These are phyloP conservation scores for Naematelia encephala DNA, from an alignment of 768 basidiomycete species.

Conservation along the genomic window DNA sequence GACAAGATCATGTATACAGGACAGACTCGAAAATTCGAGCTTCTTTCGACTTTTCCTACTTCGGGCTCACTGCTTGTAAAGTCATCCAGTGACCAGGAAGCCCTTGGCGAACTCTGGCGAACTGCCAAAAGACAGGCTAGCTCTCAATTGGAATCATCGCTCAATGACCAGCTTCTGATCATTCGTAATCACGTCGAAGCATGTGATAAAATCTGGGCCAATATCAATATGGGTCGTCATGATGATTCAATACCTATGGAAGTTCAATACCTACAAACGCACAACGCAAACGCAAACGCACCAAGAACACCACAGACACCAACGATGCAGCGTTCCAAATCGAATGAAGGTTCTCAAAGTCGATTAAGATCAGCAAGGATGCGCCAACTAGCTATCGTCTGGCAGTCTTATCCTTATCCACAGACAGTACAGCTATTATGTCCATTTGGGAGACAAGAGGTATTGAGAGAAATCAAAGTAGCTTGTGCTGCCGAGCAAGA, in stretches of 20 bases:
- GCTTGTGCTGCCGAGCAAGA: slow-evolving; percentile 18
- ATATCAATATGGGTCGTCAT: background rate
- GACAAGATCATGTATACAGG: slow-evolving; percentile 28
- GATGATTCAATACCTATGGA: slow-evolving; percentile 4
- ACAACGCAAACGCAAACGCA: background rate
- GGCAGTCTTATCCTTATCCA: slow-evolving; percentile 9
- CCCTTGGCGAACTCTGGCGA: background rate
- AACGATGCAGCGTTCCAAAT: slow-evolving; percentile 8
- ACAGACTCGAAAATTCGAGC: background rate
- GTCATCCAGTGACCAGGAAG: slow-evolving; percentile 10
- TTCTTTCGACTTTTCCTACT: slow-evolving; percentile 24
- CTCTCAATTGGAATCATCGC: background rate
- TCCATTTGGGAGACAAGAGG: slow-evolving; percentile 4
- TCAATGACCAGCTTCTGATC: slow-evolving; percentile 5
- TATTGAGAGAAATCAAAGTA: slow-evolving; percentile 21
- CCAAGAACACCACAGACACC: background rate
- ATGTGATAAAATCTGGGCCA: slow-evolving; percentile 14
- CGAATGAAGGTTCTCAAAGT: background rate
- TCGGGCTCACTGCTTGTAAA: background rate
- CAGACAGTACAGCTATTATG: slow-evolving; percentile 12
- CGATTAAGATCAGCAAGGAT: slow-evolving; percentile 11
- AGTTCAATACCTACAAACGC: background rate
- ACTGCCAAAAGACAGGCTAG: background rate
- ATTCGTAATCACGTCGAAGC: slow-evolving; percentile 24
- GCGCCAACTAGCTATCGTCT: slow-evolving; percentile 26